phyloP scores from a whole-genome alignment of 805 yeast species.

The Naumovozyma dairenensis region DNA sequence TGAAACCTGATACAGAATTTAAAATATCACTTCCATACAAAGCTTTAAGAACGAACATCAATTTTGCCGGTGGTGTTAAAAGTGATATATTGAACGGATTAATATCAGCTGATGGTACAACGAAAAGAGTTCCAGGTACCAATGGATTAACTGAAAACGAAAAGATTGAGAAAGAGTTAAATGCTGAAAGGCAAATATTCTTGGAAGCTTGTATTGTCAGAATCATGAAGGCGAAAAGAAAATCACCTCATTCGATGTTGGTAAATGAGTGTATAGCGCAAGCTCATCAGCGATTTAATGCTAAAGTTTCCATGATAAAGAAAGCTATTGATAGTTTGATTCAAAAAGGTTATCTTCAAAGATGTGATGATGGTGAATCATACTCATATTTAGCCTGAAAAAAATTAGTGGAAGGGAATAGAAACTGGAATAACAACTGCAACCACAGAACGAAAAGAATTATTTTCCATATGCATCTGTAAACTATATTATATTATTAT shows the following conservation, averaged over 20 bases:
- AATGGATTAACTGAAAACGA: slow-evolving; percentile 33
- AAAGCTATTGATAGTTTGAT: slow-evolving; percentile 75
- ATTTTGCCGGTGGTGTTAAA: slow-evolving; percentile 55
- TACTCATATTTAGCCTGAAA: slow-evolving; percentile 74
- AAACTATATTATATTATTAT: too few relatives aligned
- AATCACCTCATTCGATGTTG: slow-evolving; percentile 64
- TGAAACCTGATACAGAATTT: slow-evolving; percentile 46
- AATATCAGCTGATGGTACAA: slow-evolving; percentile 10
- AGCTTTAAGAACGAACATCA: slow-evolving; percentile 74
- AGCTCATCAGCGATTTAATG: slow-evolving; percentile 69
- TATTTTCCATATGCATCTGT: too few relatives aligned
- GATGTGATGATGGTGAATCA: slow-evolving; percentile 60
- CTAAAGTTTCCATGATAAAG: slow-evolving; percentile 79
- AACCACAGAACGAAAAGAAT: too few relatives aligned
- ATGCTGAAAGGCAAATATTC: slow-evolving; percentile 75
- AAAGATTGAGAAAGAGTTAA: slow-evolving; percentile 70
- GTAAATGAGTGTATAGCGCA: slow-evolving; percentile 84
- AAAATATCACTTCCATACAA: slow-evolving; percentile 74
- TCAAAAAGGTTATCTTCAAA: slow-evolving; percentile 74
- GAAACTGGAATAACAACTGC: too few relatives aligned
- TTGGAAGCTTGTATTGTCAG: slow-evolving; percentile 91
- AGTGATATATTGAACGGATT: slow-evolving; percentile 24
- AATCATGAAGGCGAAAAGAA: slow-evolving; percentile 89
- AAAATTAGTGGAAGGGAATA: too few relatives aligned
- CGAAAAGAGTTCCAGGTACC: slow-evolving; percentile 11